phyloP scores from a whole-genome alignment of 73 alveolate genomes.

The Paramecium primaurelia region DNA sequence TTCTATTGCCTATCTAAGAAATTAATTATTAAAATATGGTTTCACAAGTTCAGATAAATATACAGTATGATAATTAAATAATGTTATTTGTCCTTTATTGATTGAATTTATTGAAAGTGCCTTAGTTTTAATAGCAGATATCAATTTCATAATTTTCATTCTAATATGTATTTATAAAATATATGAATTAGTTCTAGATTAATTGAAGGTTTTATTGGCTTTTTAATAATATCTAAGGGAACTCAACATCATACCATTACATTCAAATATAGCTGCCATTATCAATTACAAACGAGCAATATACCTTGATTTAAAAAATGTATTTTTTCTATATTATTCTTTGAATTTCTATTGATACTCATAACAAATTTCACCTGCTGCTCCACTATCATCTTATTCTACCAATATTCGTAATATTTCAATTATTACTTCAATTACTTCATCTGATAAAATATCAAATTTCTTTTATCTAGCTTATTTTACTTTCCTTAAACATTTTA shows the following conservation, averaged over 20 bases:
- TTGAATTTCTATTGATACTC: not conserved
- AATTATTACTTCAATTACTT: not conserved
- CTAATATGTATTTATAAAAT: not conserved
- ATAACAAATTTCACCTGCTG: not conserved
- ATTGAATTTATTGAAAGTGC: not conserved
- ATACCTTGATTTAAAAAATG: not conserved
- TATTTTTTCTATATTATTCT: not conserved
- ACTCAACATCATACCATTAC: not conserved
- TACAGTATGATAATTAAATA: not conserved
- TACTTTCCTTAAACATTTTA: not conserved
- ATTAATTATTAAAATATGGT: not conserved
- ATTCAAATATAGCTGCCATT: conserved; percentile 2
- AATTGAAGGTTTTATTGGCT: not conserved
- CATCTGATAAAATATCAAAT: conserved; percentile 1
- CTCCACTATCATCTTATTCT: conserved; percentile 13
- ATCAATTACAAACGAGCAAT: not conserved
- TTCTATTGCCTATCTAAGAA: not conserved
- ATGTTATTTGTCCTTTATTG: not conserved
- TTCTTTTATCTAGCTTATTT: not conserved
- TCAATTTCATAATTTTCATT: not conserved
- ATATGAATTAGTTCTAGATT: not conserved
- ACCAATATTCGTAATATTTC: not conserved
- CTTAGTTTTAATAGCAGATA: not conserved
- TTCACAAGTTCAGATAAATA: not conserved
- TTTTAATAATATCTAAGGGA: not conserved